A percentile compares a stretch with the other conserved stretches of the same genome.
phyloP scores from a whole-genome alignment of 176 grass and related monocot genomes.

The Cenchrus fungigraminus region DNA sequence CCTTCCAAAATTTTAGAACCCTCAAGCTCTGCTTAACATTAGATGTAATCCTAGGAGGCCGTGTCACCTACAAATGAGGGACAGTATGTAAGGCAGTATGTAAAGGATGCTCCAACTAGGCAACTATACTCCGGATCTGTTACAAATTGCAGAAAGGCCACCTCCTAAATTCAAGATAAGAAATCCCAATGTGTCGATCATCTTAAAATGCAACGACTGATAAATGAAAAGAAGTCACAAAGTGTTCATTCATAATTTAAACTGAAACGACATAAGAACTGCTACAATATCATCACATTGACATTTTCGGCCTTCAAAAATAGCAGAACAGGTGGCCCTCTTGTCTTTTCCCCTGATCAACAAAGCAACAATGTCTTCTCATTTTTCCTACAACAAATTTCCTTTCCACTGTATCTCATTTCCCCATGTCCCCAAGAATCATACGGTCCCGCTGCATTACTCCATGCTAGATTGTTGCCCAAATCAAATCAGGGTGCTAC shows the following conservation, averaged over 20 bases:
- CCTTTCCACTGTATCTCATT: neutral
- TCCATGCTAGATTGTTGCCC: neutral
- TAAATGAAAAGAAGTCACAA: neutral
- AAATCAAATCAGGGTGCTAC: no score
- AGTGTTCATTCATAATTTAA: neutral
- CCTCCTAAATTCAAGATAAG: neutral
- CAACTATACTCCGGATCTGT: neutral
- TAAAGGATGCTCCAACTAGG: neutral
- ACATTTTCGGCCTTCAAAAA: neutral
- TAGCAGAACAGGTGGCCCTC: neutral
- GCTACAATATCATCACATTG: neutral
- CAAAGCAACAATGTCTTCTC: neutral
- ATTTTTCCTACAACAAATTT: neutral
- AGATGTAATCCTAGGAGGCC: slow-evolving; percentile 86
- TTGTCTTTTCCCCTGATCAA: neutral
- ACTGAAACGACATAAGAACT: neutral
- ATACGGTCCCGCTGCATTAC: neutral
- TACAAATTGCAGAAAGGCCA: neutral
- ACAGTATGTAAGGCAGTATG: neutral
- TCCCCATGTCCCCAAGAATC: neutral
- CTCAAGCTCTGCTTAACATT: slow-evolving; percentile 90
- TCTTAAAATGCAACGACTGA: neutral
- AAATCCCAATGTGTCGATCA: neutral
- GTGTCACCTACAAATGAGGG: slow-evolving; percentile 47
- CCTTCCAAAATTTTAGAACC: slow-evolving; percentile 83